Evolutionary conservation across 108 stramenopile genomes (phyloP).

Genomic region (Tribonema minus): DNA sequence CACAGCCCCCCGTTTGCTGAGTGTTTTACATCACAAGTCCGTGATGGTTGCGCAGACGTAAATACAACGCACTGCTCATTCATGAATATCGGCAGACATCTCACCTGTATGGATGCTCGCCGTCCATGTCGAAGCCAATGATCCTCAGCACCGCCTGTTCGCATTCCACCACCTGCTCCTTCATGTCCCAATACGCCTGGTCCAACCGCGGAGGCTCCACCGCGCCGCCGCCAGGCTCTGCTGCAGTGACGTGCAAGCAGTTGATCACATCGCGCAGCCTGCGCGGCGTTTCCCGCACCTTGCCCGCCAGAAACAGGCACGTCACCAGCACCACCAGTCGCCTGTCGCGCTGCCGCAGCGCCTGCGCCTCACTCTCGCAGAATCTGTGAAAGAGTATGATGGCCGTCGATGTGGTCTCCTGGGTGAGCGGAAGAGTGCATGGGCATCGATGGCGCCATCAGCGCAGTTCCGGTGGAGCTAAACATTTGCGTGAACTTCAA

Average conservation of each 20-base stretch:
- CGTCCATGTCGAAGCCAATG: conserved; percentile 30
- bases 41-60: too few species aligned
- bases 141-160: conserved; percentile 36
- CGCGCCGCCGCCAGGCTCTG: too few species aligned
- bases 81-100: too few species aligned
- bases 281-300: conserved; percentile 34
- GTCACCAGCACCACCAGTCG: conserved; percentile 29
- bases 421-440: neutral
- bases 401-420: conserved; percentile 31
- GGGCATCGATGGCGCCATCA: neutral
- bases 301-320: conserved; percentile 32
- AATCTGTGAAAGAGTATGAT: conserved; percentile 35
- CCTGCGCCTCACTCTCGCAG: conserved; percentile 7
- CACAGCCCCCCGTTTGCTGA: too few species aligned
- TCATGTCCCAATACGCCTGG: conserved; percentile 38
- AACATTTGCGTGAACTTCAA: neutral
- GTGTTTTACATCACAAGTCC: too few species aligned
- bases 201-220: too few species aligned
- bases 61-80: too few species aligned
- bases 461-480: neutral
- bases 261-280: conserved; percentile 34
- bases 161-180: conserved; percentile 36
- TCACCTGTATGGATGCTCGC: conserved; percentile 13
- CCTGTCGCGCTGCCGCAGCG: conserved; percentile 7
- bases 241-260: conserved; percentile 13